Evolutionary conservation across 768 basidiomycete species (phyloP), one percentile per base, ranked within the genome.

Genomic region (Boletus tylopilopsis): DNA sequence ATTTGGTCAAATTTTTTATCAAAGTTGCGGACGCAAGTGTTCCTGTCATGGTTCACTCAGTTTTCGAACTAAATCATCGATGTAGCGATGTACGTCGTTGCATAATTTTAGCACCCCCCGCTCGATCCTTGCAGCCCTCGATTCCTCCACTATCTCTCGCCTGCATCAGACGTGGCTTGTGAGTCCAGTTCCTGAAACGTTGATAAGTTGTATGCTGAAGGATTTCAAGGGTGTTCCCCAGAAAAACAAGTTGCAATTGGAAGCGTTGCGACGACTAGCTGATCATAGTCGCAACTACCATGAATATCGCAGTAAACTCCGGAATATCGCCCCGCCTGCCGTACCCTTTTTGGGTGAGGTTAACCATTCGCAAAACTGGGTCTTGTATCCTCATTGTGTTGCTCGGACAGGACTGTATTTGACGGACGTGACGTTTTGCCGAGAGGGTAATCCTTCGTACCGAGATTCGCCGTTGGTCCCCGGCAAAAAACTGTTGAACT

Each of bases 161-260:
- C 71, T 99, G 38, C 84, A 85, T 57, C 92, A 94, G 71, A 97
- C 95, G 0, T 98, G 95, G 95, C 76, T 80, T 59, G 94, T 94
- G 64, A 69, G 89, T 76, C n/a, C 13, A 25, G 16, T 19, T 8
- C 36, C 1, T 10, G 12, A 38, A 18, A 48, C 0, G 12, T 18
- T 5, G 16, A 25, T 39, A 24, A 7, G 49, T 15, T 27, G 13
- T 44, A n/a, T 45, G 16, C 51, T 59, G 33, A 64, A 12, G 35
- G 2, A n/a, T 37, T 55, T 35, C 35, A 57, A 94, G 92, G 83
- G 85, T 30, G 74, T 99, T 29, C 76, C 90, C 2, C 83, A 89
- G 61, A 98, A 97, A 73, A 87, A 88, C 65, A 86, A 83, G 59
- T 54, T 78, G 12, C 82, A 88, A 51, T 72, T 98, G 34, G 93